Conservation (phyloP, 1,139 yeast species). For the Scheffersomyces parashehatae region DNA sequence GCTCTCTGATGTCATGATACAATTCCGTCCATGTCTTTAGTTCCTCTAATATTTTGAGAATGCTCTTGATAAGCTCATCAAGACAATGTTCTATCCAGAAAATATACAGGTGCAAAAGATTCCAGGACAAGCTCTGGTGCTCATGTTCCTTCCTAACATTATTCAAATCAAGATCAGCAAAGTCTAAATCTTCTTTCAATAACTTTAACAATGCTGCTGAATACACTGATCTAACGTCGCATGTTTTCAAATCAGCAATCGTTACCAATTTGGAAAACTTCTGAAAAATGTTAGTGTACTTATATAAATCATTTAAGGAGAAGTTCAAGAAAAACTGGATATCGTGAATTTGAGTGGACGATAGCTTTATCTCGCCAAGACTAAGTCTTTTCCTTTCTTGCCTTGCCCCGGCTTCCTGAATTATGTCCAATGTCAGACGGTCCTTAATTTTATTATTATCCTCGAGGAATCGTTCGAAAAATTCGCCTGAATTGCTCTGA, state of each 20-base stretch:
- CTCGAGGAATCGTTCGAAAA: constrained; percentile 45
- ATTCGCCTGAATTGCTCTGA: constrained; percentile 26
- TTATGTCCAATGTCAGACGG: constrained; percentile 34
- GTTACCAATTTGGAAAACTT: constrained; percentile 44
- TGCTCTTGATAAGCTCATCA: constrained; percentile 38
- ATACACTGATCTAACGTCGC: constrained; percentile 37
- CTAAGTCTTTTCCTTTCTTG: constrained; percentile 19
- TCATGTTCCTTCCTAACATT: neutral
- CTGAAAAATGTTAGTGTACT: constrained; percentile 29
- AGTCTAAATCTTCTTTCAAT: neutral
- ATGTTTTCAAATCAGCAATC: constrained; percentile 43
- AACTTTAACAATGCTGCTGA: neutral
- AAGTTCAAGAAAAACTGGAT: constrained; percentile 58
- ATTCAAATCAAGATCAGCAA: neutral
- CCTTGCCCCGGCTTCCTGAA: constrained; percentile 23
- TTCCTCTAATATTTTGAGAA: constrained; percentile 37
- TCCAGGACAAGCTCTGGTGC: neutral
- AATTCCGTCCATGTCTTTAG: constrained; percentile 56
- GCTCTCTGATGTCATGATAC: constrained; percentile 26
- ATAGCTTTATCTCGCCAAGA: constrained; percentile 26
- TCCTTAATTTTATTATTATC: constrained; percentile 8
- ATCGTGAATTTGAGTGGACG: constrained; percentile 38
- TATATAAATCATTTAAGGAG: constrained; percentile 48
- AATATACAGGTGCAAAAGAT: constrained; percentile 19
- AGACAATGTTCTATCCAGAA: constrained; percentile 33